phyloP scores from a whole-genome alignment of 176 grass and related monocot species.

The Cenchrus fungigraminus region DNA sequence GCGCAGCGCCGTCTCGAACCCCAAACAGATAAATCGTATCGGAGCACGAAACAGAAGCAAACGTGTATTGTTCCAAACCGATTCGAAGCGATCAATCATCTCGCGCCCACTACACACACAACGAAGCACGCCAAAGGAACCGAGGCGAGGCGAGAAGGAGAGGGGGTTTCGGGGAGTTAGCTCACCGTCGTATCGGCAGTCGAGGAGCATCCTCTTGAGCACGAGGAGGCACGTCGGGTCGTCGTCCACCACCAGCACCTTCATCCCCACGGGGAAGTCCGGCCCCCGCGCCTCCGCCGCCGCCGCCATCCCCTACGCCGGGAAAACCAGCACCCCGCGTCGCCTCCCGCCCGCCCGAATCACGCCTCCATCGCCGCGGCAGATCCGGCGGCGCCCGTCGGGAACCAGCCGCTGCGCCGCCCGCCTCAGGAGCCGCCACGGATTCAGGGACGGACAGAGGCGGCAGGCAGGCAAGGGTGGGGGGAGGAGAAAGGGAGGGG shows the following conservation, averaged over 20 bases:
- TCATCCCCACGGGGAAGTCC: conserved; percentile 89
- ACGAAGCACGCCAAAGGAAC: not conserved
- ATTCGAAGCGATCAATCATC: conserved; percentile 22
- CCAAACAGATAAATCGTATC: conserved; percentile 22
- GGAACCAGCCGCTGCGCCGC: not conserved
- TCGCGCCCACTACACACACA: not conserved
- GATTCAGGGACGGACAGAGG: conserved; percentile 23
- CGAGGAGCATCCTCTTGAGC: conserved; percentile 77
- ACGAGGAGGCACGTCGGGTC: conserved; percentile 77
- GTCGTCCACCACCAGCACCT: conserved; percentile 93
- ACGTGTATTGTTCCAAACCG: not conserved
- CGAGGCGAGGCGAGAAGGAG: not conserved
- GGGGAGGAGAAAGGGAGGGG: conserved; percentile 23
- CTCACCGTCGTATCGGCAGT: conserved; percentile 88
- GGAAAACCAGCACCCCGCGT: not conserved
- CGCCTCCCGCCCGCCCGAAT: conserved; percentile 7
- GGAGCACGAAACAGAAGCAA: conserved; percentile 16
- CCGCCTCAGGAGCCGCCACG: not conserved
- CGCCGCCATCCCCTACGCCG: conserved; percentile 43
- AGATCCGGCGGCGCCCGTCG: conserved; percentile 41
- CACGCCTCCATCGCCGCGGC: conserved; percentile 42
- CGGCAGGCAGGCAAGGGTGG: not conserved
- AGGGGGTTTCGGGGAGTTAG: not conserved
- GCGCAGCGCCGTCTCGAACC: not conserved
- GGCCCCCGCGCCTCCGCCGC: conserved; percentile 42